Evolutionary conservation across 768 basidiomycete species (phyloP), one percentile per base, ranked within the genome.

Genomic region (Boletales sp.): DNA sequence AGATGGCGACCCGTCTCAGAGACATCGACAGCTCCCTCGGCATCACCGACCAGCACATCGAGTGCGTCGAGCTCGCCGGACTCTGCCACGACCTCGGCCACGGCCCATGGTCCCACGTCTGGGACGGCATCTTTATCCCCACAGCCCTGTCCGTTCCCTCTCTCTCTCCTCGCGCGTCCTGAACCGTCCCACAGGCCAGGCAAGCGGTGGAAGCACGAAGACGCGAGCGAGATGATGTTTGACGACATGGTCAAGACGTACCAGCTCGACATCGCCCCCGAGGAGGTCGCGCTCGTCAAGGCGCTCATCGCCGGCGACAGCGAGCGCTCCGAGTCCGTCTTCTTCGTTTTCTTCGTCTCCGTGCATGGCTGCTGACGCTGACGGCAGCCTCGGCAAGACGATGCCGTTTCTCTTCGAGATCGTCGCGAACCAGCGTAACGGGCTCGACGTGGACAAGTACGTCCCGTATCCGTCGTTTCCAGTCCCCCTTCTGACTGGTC

Each of bases 21-120:
- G 60, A 69, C 13, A 72, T 64, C 8, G 90, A 93, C 52, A 81
- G 80, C 0, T 70, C 79, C 10, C 75, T 92, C 2, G 69, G 67
- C 0, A 89, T 92, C 50, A 83, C 82, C 0, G 75, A 83, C 39
- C 76, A 87, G 17, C 88, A 93, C 51, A 73, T 91, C 29, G 74
- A 75, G 43, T 92, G 90, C 51, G 83, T 92, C 15, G 84, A 87
- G 50, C 71, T 92, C 19, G 90, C 90, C 0, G 90, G 88, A 0
- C 72, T 91, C 3, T 90, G 89, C 49, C 90, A 92, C 57, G 90
- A 92, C 64, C 78, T 92, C 4, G 90, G 88, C 0, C 90, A 91
- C 58, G 90, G 90, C 0, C 90, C 90, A 0, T 91, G 86, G 83
- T 86, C 82, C 51, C 90, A 93, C 63, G 84, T 92, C 8, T 93